These are phyloP conservation scores for Aspergillus sp. DNA, from an alignment of 2,329 filamentous ascomycete species.

Conservation along the genomic window DNA sequence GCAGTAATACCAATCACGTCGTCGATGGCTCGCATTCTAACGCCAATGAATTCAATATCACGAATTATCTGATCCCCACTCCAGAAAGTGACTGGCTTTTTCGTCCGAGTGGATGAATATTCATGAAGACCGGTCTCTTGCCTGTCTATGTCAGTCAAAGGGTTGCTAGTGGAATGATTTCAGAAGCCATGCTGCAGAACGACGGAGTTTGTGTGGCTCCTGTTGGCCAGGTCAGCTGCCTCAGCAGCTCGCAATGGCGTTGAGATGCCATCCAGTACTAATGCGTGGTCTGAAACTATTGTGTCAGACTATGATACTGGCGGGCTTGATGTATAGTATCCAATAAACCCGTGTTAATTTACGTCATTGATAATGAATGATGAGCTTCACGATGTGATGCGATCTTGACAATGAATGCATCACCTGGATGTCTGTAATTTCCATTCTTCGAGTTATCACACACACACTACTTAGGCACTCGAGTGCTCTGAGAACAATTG, in stretches of 20 bases:
- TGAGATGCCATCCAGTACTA: too few species aligned
- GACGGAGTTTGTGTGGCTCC: too few species aligned
- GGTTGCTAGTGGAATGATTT: too few species aligned
- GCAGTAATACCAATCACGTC: constrained; percentile 10
- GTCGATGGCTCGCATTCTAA: constrained; percentile 26
- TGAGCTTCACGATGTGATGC: not conserved
- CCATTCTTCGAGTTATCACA: not conserved
- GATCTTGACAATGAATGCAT: not conserved
- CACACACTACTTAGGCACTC: not conserved
- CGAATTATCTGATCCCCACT: constrained; percentile 49
- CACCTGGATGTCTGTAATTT: not conserved
- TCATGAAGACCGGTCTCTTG: too few species aligned
- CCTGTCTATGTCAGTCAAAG: too few species aligned
- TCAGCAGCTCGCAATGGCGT: too few species aligned
- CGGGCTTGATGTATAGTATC: not conserved
- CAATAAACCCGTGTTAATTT: not conserved
- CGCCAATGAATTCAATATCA: constrained; percentile 48
- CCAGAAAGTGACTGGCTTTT: constrained; percentile 52
- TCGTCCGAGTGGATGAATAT: constrained; percentile 22
- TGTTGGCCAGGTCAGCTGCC: too few species aligned
- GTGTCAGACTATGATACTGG: not conserved
- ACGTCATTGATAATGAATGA: not conserved
- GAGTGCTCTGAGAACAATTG: not conserved
- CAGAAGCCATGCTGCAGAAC: too few species aligned
- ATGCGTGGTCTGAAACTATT: too few species aligned